Evolutionary conservation across 2,329 filamentous ascomycete species (phyloP).

Genomic region (Trichoderma koningii): DNA sequence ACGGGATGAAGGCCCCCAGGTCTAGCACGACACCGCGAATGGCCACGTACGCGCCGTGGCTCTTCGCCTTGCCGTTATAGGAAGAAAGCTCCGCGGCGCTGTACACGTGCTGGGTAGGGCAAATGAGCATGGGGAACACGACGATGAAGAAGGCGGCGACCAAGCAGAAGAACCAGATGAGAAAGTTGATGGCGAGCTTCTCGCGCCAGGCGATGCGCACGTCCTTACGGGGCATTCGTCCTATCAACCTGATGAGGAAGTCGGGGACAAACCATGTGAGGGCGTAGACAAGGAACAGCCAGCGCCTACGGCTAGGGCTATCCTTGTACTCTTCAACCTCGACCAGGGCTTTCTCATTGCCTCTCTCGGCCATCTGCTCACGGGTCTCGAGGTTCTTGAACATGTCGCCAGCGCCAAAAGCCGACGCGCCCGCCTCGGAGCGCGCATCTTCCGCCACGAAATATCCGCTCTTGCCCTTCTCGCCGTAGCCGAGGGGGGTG

Average conservation of each 20-base stretch:
- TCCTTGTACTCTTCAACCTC: conserved; percentile 85
- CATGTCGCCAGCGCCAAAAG: conserved; percentile 91
- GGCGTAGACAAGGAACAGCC: conserved; percentile 80
- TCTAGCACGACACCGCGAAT: conserved; percentile 92
- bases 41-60: conserved; percentile 66
- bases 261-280: conserved; percentile 90
- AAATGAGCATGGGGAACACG: conserved; percentile 82
- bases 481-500: conserved; percentile 65
- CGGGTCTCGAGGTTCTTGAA: conserved; percentile 95
- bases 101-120: conserved; percentile 87
- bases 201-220: conserved; percentile 93
- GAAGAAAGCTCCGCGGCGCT: conserved; percentile 73
- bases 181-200: conserved; percentile 95
- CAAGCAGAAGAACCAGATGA: conserved; percentile 87
- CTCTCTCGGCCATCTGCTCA: conserved; percentile 92
- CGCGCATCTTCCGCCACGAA: conserved; percentile 83
- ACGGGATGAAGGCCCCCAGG: conserved; percentile 69
- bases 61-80: conserved; percentile 70
- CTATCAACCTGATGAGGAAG: conserved; percentile 72
- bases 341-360: conserved; percentile 84
- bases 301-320: conserved; percentile 81
- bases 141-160: conserved; percentile 87
- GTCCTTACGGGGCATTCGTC: conserved; percentile 88
- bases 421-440: conserved; percentile 90
- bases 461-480: conserved; percentile 76